A percentile compares a stretch with the other conserved stretches of the same genome.
Evolutionary conservation across 2,329 filamentous ascomycete genomes (phyloP).

Genomic region (Grosmannia serpens): DNA sequence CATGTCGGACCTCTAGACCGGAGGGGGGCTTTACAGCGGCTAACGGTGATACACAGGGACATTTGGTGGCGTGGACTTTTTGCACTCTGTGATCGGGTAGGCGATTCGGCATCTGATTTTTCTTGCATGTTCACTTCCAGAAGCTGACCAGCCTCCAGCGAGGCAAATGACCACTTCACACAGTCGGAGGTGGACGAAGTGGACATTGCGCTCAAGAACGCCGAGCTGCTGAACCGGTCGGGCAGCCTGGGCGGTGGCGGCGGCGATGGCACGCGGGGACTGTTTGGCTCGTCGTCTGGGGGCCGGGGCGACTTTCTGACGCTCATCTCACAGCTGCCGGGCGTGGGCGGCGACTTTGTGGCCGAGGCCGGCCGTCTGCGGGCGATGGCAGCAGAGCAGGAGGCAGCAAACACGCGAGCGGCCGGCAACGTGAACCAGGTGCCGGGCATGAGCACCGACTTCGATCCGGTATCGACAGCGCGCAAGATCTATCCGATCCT

Average conservation of each 20-base stretch:
- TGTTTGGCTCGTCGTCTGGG: conserved; percentile 24
- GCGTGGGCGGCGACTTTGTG: conserved; percentile 53
- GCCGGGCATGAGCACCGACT: conserved; percentile 62
- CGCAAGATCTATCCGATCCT: conserved; percentile 89
- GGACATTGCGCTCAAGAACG: conserved; percentile 61
- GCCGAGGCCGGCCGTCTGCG: conserved; percentile 54
- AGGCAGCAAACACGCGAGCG: conserved; percentile 42
- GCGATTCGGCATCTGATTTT: background rate
- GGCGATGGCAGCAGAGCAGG: conserved; percentile 49
- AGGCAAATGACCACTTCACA: conserved; percentile 74
- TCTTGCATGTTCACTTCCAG: background rate
- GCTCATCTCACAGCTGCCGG: conserved; percentile 65
- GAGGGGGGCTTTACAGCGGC: too few species aligned
- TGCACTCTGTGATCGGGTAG: conserved; percentile 57
- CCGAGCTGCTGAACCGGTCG: conserved; percentile 35
- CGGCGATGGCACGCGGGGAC: conserved; percentile 19
- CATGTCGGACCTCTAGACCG: background rate
- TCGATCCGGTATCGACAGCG: conserved; percentile 68
- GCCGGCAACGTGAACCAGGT: conserved; percentile 43
- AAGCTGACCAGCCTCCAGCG: conserved; percentile 20
- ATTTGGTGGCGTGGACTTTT: conserved; percentile 74
- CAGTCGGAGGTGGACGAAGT: conserved; percentile 78
- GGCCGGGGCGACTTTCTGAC: conserved; percentile 50
- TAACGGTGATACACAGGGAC: conserved; percentile 12
- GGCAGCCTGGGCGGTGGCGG: conserved; percentile 11